phyloP scores from a whole-genome alignment of 306 rosid species.

The Calophaca sinica region DNA sequence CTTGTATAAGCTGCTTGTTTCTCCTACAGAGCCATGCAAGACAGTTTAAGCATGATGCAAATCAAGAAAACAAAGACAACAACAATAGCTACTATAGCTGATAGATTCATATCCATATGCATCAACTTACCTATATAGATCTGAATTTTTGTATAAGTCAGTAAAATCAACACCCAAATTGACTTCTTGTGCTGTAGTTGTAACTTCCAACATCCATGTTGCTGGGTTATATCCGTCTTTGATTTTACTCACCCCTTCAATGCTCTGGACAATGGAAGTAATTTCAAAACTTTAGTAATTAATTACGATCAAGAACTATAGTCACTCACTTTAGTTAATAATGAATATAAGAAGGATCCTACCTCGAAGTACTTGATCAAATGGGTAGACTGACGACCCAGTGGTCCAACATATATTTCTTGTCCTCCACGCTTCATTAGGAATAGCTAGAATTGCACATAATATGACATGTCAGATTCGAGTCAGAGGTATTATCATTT shows the following conservation, averaged over 20 bases:
- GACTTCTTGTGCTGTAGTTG: slow-evolving; percentile 64
- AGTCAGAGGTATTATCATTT: neutral
- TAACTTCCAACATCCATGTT: slow-evolving; percentile 88
- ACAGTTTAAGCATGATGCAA: slow-evolving; percentile 32
- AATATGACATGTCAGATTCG: neutral
- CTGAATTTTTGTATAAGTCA: slow-evolving; percentile 62
- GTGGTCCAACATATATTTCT: slow-evolving; percentile 73
- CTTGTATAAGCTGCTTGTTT: slow-evolving; percentile 75
- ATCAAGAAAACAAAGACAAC: neutral
- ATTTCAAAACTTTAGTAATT: neutral
- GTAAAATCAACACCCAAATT: slow-evolving; percentile 65
- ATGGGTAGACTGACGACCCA: slow-evolving; percentile 66
- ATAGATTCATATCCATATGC: neutral
- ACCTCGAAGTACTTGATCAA: slow-evolving; percentile 65
- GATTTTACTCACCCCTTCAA: slow-evolving; percentile 77
- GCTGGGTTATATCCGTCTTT: slow-evolving; percentile 85
- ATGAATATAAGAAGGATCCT: neutral
- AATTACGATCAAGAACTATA: neutral
- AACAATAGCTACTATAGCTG: neutral
- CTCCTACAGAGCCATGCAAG: slow-evolving; percentile 59
- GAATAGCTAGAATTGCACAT: slow-evolving; percentile 21
- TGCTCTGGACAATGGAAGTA: slow-evolving; percentile 23
- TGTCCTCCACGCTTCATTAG: slow-evolving; percentile 77
- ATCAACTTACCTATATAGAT: slow-evolving; percentile 54
- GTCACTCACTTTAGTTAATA: neutral